Evolutionary conservation across 2,329 filamentous ascomycete species (phyloP), one percentile per base, ranked within the genome.

Genomic region (Fusarium staphyleae): DNA sequence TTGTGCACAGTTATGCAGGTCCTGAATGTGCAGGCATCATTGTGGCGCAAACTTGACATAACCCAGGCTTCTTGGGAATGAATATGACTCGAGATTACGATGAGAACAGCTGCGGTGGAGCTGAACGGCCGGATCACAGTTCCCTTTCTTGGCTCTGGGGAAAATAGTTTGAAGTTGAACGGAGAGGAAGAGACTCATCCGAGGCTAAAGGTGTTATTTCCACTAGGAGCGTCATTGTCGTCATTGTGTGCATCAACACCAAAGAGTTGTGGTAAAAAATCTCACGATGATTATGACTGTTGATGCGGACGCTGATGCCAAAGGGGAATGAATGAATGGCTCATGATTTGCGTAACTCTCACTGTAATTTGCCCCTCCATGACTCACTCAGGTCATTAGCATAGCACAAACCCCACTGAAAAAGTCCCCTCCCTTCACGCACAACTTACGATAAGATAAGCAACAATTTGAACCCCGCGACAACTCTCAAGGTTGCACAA

Each of bases 401-500:
- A 14, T 33, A 47, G 22, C 50, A 14, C 6, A 18, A 14, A 44
- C 43, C 40, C 54, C 58, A 56, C 39, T 62, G 12, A 46, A 45
- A 56, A 56, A 29, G 32, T 15, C 33, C 57, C 24, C 11, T 57
- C 4, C 10, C 41, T 16, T 26, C 32, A 24, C 46, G 29, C 36
- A 55, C 55, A 32, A 41, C 37, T 39, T 46, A 35, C 48, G 60
- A 63, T 63, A 62, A 62, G 59, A 62, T 63, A 63, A 62, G 28
- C 55, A 55, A 6, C 22, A 36, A 45, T 51, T 61, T 45, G 44
- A 62, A 62, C 59, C 59, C 55, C 59, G 59, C 59, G 55, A 56
- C 41, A 44, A 60, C 51, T 58, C 45, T 60, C 46, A 57, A 60
- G 55, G 54, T 57, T 60, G 59, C 61, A 59, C 57, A 57, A 64